phyloP scores from a whole-genome alignment of 441 rosid genomes.

The Geranium incanum region DNA sequence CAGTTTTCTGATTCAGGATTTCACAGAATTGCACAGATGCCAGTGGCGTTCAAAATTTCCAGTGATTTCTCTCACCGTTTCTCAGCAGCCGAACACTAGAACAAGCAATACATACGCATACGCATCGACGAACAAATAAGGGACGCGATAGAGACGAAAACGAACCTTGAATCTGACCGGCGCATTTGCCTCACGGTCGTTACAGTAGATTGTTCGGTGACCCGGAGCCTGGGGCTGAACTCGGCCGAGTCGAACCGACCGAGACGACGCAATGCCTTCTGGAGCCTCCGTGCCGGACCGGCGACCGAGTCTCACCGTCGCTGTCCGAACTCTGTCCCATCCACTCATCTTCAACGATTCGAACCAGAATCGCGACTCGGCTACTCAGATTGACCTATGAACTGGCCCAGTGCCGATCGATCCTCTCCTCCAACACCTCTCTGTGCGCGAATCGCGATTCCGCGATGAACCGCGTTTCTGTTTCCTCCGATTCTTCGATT shows the following conservation, averaged over 20 bases:
- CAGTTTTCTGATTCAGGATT: not conserved
- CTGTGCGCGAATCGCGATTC: conserved; percentile 4
- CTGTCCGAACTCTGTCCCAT: conserved; percentile 1
- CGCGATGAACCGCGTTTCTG: not conserved
- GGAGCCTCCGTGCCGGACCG: not conserved
- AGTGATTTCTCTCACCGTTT: not conserved
- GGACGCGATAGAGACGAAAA: not conserved
- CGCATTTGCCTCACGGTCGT: conserved; percentile 8
- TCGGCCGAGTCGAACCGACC: conserved; percentile 9
- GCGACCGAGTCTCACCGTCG: conserved; percentile 4
- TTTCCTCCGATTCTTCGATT: not conserved
- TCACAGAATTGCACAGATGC: not conserved
- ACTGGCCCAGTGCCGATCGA: not conserved
- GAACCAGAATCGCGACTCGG: not conserved
- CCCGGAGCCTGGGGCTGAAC: conserved; percentile 12
- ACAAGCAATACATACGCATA: not conserved
- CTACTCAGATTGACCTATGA: not conserved
- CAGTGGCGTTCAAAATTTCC: not conserved
- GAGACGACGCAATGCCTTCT: conserved; percentile 8
- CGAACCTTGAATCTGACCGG: conserved; percentile 8
- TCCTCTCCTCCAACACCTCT: not conserved
- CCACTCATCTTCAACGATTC: conserved; percentile 8
- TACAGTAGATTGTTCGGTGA: conserved; percentile 5
- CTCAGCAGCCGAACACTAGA: conserved; percentile 4
- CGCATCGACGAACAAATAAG: not conserved